Percentiles rank a stretch among this genome's conserved stretches.
Conservation (phyloP, 1,139 yeast genomes). For the Chernovozyma sophiae-reginae region DNA sequence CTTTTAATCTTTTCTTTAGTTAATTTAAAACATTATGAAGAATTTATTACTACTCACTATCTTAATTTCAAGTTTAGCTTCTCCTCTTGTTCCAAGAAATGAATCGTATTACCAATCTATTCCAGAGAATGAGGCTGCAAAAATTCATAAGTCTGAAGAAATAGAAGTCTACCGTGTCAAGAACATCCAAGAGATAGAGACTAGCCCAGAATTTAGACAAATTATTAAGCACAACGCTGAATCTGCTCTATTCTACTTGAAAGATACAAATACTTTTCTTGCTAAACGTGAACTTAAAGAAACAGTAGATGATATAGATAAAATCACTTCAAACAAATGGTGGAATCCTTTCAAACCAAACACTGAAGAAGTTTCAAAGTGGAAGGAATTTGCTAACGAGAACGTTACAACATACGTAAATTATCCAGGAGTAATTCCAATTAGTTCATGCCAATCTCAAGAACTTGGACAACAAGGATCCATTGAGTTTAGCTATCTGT, state of each 20-base stretch:
- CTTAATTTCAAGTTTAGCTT: too few species aligned
- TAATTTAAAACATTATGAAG: too few species aligned
- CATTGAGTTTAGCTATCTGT: conserved; percentile 13
- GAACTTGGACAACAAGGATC: conserved; percentile 18
- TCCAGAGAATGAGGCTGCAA: too few species aligned
- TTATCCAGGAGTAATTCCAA: conserved; percentile 21
- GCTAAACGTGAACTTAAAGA: conserved; percentile 3
- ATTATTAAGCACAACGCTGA: background rate
- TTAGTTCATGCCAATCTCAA: conserved; percentile 22
- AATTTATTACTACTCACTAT: too few species aligned
- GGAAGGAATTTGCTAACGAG: conserved; percentile 15
- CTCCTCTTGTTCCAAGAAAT: too few species aligned
- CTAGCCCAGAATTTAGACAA: background rate
- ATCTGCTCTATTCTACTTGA: conserved; percentile 8
- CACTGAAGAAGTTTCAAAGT: conserved; percentile 8
- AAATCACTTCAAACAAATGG: background rate
- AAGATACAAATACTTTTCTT: conserved; percentile 10
- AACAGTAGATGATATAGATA: conserved; percentile 7
- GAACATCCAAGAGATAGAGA: conserved; percentile 1
- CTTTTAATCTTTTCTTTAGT: too few species aligned
- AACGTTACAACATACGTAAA: conserved; percentile 4
- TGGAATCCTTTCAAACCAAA: conserved; percentile 4
- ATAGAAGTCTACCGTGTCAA: background rate
- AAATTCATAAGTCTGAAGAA: too few species aligned
- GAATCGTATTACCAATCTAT: too few species aligned